Evolutionary conservation across 768 basidiomycete genomes (phyloP).

Genomic region (Baorangia bicolor): DNA sequence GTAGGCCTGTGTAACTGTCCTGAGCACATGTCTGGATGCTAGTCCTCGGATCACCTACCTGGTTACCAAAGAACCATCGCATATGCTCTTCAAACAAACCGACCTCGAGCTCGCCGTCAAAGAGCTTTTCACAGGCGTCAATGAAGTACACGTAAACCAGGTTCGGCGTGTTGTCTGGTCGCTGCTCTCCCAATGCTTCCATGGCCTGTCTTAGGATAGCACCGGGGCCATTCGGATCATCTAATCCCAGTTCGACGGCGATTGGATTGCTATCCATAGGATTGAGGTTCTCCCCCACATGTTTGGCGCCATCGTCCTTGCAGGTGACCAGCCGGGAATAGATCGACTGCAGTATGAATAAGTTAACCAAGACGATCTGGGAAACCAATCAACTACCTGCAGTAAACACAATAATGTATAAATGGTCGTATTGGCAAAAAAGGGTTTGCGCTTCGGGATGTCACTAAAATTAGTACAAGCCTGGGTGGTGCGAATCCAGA

Average conservation of each 20-base stretch:
- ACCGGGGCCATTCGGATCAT: constrained; percentile 77
- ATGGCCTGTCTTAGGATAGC: constrained; percentile 64
- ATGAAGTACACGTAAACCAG: constrained; percentile 87
- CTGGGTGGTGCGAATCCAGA: constrained; percentile 54
- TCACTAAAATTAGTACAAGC: constrained; percentile 27
- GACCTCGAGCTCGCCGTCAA: constrained; percentile 91
- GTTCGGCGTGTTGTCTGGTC: constrained; percentile 48
- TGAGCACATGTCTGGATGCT: constrained; percentile 1
- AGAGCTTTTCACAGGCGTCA: constrained; percentile 89
- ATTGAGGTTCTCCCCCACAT: constrained; percentile 65
- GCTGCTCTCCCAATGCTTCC: constrained; percentile 54
- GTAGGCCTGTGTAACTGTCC: constrained; percentile 66
- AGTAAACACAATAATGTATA: constrained; percentile 87
- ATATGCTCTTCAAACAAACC: constrained; percentile 93
- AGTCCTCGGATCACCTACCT: constrained; percentile 44
- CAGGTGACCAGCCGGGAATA: constrained; percentile 86
- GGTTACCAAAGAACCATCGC: constrained; percentile 90
- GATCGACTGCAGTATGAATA: constrained; percentile 57
- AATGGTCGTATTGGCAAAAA: constrained; percentile 92
- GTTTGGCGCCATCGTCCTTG: constrained; percentile 74
- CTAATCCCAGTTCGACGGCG: constrained; percentile 79
- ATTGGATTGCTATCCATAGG: constrained; percentile 74
- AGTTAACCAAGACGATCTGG: constrained; percentile 3
- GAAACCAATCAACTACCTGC: constrained; percentile 53
- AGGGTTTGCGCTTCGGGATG: constrained; percentile 48